Conservation (phyloP, 805 yeast genomes). For the Wickerhamomyces queroliae region DNA sequence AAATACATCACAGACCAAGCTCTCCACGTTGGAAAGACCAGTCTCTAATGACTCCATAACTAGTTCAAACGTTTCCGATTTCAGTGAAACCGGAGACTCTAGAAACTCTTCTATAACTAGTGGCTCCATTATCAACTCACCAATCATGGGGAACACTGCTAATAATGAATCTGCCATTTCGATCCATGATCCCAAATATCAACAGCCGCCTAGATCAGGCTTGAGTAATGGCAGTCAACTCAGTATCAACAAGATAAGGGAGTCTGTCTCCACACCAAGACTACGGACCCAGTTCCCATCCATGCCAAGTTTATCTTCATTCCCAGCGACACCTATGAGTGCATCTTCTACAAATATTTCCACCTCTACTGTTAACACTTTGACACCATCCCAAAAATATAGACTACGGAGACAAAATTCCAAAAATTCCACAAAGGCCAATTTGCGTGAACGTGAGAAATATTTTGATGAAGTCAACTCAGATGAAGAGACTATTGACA, state of each 20-base stretch:
- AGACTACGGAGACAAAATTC: conserved; percentile 33
- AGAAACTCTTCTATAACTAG: conserved; percentile 23
- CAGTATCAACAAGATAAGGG: conserved; percentile 1
- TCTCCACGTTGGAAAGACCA: conserved; percentile 20
- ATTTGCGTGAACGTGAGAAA: conserved; percentile 30
- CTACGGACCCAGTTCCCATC: background rate
- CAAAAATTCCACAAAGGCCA: conserved; percentile 25
- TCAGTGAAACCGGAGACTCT: conserved; percentile 13
- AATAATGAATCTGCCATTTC: background rate
- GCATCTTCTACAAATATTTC: conserved; percentile 3
- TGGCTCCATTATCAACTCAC: conserved; percentile 14
- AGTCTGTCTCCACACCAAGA: conserved; percentile 3
- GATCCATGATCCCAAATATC: background rate
- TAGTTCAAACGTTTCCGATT: conserved; percentile 16
- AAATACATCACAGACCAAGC: conserved; percentile 2
- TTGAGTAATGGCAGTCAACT: background rate
- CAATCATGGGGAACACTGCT: conserved; percentile 4
- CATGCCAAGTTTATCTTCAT: background rate
- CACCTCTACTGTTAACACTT: conserved; percentile 11
- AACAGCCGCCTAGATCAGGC: background rate
- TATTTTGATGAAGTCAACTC: conserved; percentile 29
- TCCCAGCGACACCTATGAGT: background rate
- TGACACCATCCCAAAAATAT: conserved; percentile 38
- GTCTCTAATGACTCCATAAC: conserved; percentile 23
- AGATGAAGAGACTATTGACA: conserved; percentile 33